A percentile compares a stretch with the other conserved stretches of the same genome.
These are phyloP conservation scores for Chlamydomonas schloesseri DNA, from an alignment of 139 green algal species.

Conservation along the genomic window DNA sequence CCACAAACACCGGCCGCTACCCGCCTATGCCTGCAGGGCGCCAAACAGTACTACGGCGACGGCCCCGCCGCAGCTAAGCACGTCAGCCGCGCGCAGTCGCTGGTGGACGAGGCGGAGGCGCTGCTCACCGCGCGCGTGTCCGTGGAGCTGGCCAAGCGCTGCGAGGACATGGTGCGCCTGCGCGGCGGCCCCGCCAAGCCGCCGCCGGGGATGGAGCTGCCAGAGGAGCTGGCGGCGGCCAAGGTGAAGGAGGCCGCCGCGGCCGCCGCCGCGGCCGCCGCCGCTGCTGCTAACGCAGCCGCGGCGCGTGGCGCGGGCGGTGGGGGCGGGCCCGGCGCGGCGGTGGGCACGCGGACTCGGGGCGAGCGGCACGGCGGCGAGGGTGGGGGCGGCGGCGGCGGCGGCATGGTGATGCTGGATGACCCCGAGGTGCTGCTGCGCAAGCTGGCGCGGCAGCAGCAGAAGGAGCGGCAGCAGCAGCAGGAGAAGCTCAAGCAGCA, in stretches of 20 bases:
- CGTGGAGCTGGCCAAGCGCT: constrained; percentile 55
- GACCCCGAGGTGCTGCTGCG: constrained; percentile 1
- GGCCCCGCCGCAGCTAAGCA: not conserved
- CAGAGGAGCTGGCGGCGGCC: constrained; percentile 35
- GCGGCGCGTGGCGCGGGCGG: not conserved
- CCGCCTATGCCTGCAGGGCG: too few relatives aligned
- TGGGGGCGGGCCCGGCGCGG: not conserved
- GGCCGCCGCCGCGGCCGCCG: not conserved
- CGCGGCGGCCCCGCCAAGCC: constrained; percentile 62
- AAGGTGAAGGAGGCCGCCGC: constrained; percentile 11
- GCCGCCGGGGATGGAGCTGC: constrained; percentile 41
- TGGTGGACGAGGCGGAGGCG: constrained; percentile 63
- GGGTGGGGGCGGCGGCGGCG: not conserved
- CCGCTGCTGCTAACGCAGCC: not conserved
- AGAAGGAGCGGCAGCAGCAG: constrained; percentile 2
- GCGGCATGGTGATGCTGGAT: constrained; percentile 8
- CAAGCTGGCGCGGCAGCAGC: not conserved
- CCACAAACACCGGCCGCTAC: too few relatives aligned
- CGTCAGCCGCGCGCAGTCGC: constrained; percentile 55
- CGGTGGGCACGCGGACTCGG: not conserved
- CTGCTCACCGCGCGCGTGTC: constrained; percentile 52
- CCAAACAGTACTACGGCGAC: constrained; percentile 1
- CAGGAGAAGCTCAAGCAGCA: not conserved
- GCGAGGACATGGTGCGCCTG: constrained; percentile 60
- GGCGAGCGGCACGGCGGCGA: not conserved